Evolutionary conservation across 1,284 basidiomycete genomes (phyloP).

Genomic region (Cutaneotrichosporon sp.): DNA sequence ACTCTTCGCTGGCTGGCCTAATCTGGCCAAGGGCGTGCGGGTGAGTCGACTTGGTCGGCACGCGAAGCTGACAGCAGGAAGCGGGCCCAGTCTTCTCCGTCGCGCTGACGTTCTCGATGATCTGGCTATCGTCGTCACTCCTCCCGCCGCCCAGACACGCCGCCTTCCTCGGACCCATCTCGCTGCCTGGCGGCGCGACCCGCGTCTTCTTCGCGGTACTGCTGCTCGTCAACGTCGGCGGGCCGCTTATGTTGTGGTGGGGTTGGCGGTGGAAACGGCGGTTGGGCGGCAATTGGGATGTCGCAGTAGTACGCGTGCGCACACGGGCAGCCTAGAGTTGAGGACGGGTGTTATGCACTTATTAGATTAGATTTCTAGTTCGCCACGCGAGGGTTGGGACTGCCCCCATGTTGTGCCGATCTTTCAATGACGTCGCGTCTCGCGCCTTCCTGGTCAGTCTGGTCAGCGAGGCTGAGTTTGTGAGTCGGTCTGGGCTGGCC

Average conservation of each 20-base stretch:
- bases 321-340: conserved; percentile 12
- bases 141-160: conserved; percentile 18
- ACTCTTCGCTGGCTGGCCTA: conserved; percentile 80
- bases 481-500: too few species aligned
- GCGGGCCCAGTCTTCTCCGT: conserved; percentile 37
- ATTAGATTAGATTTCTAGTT: conserved; percentile 9
- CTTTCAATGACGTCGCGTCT: too few species aligned
- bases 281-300: conserved; percentile 48
- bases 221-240: conserved; percentile 38
- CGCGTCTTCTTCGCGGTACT: conserved; percentile 29
- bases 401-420: too few species aligned
- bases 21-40: conserved; percentile 73
- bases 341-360: neutral
- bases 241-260: conserved; percentile 44
- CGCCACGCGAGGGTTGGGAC: too few species aligned
- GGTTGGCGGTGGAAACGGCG: conserved; percentile 49
- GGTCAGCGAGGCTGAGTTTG: too few species aligned
- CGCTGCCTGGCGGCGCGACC: conserved; percentile 25
- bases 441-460: too few species aligned
- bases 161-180: conserved; percentile 2
- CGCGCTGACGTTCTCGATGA: conserved; percentile 36
- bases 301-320: conserved; percentile 41
- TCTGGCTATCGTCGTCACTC: conserved; percentile 37
- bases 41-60: conserved; percentile 54
- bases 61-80: conserved; percentile 30